Percentiles rank a stretch among this genome's conserved stretches.
Conservation (phyloP, 2,329 filamentous ascomycete genomes). For the Xylariales sp. region DNA sequence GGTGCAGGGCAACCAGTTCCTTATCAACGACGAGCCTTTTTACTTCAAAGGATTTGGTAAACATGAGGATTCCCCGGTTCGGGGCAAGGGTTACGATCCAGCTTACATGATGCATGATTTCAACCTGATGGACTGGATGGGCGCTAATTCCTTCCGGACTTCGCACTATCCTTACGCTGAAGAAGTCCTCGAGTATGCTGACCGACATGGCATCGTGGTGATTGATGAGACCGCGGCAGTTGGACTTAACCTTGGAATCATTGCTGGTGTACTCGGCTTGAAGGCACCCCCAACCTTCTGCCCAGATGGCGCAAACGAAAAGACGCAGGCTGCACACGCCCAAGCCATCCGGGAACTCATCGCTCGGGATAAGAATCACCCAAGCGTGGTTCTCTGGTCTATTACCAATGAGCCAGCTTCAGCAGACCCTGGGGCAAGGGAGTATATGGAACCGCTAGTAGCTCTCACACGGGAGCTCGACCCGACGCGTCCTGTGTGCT, state of each 20-base stretch:
- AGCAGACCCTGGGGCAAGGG: constrained; percentile 12
- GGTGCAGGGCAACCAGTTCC: constrained; percentile 15
- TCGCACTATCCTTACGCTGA: constrained; percentile 25
- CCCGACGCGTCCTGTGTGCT: constrained; percentile 19
- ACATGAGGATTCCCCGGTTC: constrained; percentile 21
- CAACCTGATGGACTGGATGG: constrained; percentile 21
- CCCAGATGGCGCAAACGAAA: constrained; percentile 13
- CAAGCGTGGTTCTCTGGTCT: constrained; percentile 20
- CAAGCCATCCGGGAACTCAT: constrained; percentile 19
- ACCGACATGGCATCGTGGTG: constrained; percentile 22
- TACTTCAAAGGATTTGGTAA: constrained; percentile 26
- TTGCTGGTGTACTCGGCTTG: constrained; percentile 9
- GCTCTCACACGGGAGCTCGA: constrained; percentile 17
- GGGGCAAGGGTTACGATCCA: constrained; percentile 23
- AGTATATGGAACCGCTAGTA: constrained; percentile 20
- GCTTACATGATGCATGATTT: constrained; percentile 27
- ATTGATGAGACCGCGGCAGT: constrained; percentile 23
- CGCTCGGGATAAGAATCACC: constrained; percentile 21
- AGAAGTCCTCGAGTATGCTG: constrained; percentile 23
- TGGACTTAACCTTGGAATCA: constrained; percentile 16
- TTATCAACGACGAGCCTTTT: constrained; percentile 22
- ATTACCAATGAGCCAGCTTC: constrained; percentile 20
- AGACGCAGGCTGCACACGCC: constrained; percentile 13
- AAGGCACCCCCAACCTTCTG: constrained; percentile 12
- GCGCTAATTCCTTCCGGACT: constrained; percentile 26